Evolutionary conservation across 495 filamentous ascomycete species (phyloP).

Genomic region (Aspergillus panamensis): DNA sequence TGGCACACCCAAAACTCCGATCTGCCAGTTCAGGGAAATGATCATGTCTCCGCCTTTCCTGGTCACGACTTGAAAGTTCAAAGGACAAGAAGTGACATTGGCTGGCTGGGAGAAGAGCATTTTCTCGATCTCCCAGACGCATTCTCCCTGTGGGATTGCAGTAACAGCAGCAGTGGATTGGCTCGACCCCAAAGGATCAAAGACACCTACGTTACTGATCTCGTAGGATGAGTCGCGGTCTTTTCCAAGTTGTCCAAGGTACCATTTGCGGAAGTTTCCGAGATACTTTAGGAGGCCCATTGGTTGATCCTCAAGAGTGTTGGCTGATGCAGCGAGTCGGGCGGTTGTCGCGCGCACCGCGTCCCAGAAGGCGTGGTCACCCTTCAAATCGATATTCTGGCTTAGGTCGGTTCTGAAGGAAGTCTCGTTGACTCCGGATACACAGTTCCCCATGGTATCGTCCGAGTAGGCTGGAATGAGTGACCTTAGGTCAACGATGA

Average conservation of each 20-base stretch:
- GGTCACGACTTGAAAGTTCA: constrained; percentile 19
- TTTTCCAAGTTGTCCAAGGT: constrained; percentile 13
- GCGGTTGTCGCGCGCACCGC: constrained; percentile 17
- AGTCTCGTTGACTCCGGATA: constrained; percentile 12
- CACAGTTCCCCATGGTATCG: constrained; percentile 16
- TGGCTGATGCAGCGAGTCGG: constrained; percentile 11
- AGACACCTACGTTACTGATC: constrained; percentile 21
- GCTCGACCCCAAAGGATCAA: constrained; percentile 12
- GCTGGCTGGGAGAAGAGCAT: constrained; percentile 20
- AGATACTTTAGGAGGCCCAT: constrained; percentile 20
- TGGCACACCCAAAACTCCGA: constrained; percentile 16
- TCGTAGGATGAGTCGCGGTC: constrained; percentile 21
- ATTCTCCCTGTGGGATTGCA: neutral
- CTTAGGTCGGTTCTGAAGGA: neutral
- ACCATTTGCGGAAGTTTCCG: constrained; percentile 16
- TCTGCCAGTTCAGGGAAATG: constrained; percentile 24
- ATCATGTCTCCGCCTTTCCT: constrained; percentile 21
- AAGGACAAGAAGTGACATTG: constrained; percentile 15
- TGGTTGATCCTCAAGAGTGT: constrained; percentile 19
- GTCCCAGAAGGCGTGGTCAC: constrained; percentile 14
- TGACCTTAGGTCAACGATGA: constrained; percentile 18
- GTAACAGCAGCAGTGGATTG: neutral
- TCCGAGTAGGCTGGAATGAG: constrained; percentile 12
- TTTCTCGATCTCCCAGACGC: constrained; percentile 14
- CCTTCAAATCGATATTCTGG: neutral